These are phyloP conservation scores for Ceriops zippeliana DNA, from an alignment of 345 rosid species.

Conservation along the genomic window DNA sequence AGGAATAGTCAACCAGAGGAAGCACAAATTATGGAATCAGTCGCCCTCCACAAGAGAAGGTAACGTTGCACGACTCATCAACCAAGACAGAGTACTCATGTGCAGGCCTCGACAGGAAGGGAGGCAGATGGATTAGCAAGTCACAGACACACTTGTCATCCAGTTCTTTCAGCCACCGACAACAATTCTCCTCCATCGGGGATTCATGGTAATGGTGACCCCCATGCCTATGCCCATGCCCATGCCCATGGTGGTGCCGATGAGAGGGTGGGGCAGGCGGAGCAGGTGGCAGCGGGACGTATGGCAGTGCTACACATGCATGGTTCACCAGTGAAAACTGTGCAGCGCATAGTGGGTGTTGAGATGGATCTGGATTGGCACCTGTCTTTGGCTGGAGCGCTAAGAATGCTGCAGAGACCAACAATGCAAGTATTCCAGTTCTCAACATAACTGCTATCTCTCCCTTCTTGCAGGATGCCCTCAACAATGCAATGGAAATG, in stretches of 20 bases:
- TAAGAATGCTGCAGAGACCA: conserved; percentile 10
- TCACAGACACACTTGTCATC: conserved; percentile 78
- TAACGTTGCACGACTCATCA: conserved; percentile 50
- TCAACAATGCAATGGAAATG: neutral
- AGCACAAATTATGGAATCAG: neutral
- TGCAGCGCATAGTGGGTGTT: conserved; percentile 57
- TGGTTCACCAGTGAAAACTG: conserved; percentile 64
- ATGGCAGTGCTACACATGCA: conserved; percentile 52
- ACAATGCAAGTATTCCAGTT: neutral
- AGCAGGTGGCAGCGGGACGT: conserved; percentile 24
- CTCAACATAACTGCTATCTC: conserved; percentile 22
- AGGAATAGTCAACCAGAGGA: neutral
- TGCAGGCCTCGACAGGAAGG: conserved; percentile 60
- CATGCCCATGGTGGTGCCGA: neutral
- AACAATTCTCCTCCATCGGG: conserved; percentile 40
- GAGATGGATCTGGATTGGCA: conserved; percentile 15
- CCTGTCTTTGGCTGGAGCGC: conserved; percentile 8
- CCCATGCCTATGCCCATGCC: conserved; percentile 6
- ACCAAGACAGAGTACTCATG: conserved; percentile 58
- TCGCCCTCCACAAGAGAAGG: conserved; percentile 48
- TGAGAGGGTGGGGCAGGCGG: neutral
- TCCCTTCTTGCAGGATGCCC: neutral
- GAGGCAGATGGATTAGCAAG: conserved; percentile 63
- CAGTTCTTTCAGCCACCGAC: conserved; percentile 67
- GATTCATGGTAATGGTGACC: neutral